Conservation (phyloP, 306 rosid species). For the Abrus pulchellus region DNA sequence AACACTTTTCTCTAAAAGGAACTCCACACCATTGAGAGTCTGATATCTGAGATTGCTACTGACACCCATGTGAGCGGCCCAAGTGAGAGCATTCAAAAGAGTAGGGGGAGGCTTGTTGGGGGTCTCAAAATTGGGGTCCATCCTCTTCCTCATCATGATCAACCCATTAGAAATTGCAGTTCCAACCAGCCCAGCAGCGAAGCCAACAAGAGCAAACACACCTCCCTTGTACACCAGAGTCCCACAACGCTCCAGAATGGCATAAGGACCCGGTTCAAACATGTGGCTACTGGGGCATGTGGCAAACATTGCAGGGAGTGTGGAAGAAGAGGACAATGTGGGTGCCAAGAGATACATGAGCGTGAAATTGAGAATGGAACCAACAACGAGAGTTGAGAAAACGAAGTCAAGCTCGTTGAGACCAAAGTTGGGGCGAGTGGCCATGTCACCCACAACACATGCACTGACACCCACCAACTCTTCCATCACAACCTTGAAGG, state of each 20-base stretch:
- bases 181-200: conserved; percentile 77
- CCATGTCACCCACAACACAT: conserved; percentile 91
- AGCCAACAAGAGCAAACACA: conserved; percentile 73
- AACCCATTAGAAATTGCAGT: conserved; percentile 78
- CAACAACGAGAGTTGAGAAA: conserved; percentile 94
- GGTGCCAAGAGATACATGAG: conserved; percentile 97
- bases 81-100: conserved; percentile 74
- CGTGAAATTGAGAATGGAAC: conserved; percentile 82
- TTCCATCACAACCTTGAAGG: conserved; percentile 93
- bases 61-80: conserved; percentile 91
- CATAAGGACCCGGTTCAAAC: conserved; percentile 81
- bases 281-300: conserved; percentile 82
- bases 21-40: conserved; percentile 77
- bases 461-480: conserved; percentile 85
- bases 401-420: conserved; percentile 92
- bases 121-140: conserved; percentile 81
- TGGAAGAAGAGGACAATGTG: conserved; percentile 54
- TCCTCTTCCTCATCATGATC: conserved; percentile 72
- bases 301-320: conserved; percentile 68
- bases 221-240: conserved; percentile 78
- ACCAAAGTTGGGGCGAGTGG: conserved; percentile 92
- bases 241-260: conserved; percentile 60
- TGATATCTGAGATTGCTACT: conserved; percentile 89
- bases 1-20: conserved; percentile 63
- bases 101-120: conserved; percentile 87